Conservation (phyloP, 345 rosid genomes). For the Salix brachista region DNA sequence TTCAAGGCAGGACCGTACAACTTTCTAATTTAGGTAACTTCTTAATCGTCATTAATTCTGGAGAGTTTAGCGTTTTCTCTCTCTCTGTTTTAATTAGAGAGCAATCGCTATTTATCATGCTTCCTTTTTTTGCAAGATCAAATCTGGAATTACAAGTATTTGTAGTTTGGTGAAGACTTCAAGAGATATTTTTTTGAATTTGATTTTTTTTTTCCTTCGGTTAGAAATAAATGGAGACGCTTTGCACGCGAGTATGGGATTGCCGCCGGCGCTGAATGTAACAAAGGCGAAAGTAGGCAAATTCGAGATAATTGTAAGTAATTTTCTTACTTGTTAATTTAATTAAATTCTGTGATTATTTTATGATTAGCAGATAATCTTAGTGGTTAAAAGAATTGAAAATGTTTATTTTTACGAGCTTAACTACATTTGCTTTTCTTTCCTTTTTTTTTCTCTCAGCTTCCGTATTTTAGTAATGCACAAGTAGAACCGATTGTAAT, state of each 20-base stretch:
- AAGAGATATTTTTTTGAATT: neutral
- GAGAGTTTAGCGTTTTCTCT: neutral
- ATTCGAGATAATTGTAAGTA: slow-evolving; percentile 73
- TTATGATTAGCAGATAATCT: neutral
- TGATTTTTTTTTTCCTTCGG: neutral
- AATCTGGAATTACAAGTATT: neutral
- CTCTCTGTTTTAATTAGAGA: too few species aligned
- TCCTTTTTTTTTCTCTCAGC: slow-evolving; percentile 35
- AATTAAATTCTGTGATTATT: neutral
- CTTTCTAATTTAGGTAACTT: slow-evolving; percentile 76
- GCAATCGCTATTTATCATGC: too few species aligned
- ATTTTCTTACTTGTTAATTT: neutral
- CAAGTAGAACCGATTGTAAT: slow-evolving; percentile 86
- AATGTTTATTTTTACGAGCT: neutral
- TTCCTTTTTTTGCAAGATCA: neutral
- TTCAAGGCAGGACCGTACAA: slow-evolving; percentile 86
- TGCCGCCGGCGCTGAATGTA: slow-evolving; percentile 88
- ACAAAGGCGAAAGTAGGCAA: slow-evolving; percentile 85
- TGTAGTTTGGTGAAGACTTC: neutral
- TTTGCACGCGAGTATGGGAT: slow-evolving; percentile 95
- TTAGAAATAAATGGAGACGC: slow-evolving; percentile 95
- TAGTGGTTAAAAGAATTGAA: neutral
- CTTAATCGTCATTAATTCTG: neutral
- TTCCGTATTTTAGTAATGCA: slow-evolving; percentile 83
- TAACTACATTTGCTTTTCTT: neutral